These are phyloP conservation scores for Plasmodium ovale DNA, from an alignment of 169 alveolate genomes.

Conservation along the genomic window DNA sequence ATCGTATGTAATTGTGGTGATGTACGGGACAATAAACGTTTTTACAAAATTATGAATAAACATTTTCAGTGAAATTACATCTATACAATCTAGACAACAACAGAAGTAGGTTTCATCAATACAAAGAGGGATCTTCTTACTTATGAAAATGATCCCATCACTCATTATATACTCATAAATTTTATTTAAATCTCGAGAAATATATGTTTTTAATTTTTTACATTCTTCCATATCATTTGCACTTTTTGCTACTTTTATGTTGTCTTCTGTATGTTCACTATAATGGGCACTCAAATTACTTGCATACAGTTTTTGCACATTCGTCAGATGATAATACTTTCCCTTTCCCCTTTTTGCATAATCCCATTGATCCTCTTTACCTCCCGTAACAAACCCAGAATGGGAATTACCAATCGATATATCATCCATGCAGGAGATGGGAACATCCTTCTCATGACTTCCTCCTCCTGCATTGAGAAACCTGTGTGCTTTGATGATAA, in stretches of 20 bases:
- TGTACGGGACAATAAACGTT: constrained; percentile 34
- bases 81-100: constrained; percentile 29
- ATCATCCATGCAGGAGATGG: not conserved
- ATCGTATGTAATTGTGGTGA: constrained; percentile 24
- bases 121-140: constrained; percentile 52
- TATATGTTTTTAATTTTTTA: constrained; percentile 11
- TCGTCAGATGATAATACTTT: not conserved
- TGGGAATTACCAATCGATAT: too few relatives aligned
- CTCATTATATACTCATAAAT: constrained; percentile 43
- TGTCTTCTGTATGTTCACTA: not conserved
- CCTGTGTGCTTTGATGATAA: constrained; percentile 59
- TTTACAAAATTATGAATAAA: constrained; percentile 49
- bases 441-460: not conserved
- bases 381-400: too few relatives aligned
- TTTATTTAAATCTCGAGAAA: constrained; percentile 2
- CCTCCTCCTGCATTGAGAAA: constrained; percentile 1
- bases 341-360: not conserved
- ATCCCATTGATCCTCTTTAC: not conserved
- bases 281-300: constrained; percentile 14
- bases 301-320: constrained; percentile 22
- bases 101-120: constrained; percentile 47
- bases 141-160: constrained; percentile 19
- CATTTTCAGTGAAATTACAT: constrained; percentile 49
- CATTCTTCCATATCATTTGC: constrained; percentile 24
- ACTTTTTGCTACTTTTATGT: constrained; percentile 13